These are phyloP conservation scores for Urochloa ruziziensis DNA, from an alignment of 176 grass and related monocot genomes.

Conservation along the genomic window DNA sequence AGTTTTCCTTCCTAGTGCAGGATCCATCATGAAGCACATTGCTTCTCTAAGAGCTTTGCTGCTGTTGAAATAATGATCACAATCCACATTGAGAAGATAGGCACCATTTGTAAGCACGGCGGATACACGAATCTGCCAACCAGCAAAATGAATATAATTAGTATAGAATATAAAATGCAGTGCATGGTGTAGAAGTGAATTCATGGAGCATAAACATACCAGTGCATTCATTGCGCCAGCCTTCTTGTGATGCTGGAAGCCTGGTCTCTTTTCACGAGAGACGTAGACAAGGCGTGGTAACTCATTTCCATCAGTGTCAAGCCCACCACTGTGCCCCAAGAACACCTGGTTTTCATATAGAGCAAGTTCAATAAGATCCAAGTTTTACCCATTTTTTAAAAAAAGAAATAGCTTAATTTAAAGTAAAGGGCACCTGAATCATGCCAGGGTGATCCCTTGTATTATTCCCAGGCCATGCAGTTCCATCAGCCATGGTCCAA, in stretches of 20 bases:
- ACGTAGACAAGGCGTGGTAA: conserved; percentile 97
- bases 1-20: conserved; percentile 87
- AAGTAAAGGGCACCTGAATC: conserved; percentile 80
- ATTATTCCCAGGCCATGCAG: conserved; percentile 98
- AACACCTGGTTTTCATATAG: conserved; percentile 70
- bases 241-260: conserved; percentile 99
- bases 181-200: neutral
- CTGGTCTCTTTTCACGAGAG: conserved; percentile 99
- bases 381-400: neutral
- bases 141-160: conserved; percentile 30
- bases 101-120: conserved; percentile 99
- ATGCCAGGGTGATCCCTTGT: conserved; percentile 98
- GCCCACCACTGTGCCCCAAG: conserved; percentile 94
- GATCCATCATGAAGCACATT: conserved; percentile 99
- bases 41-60: conserved; percentile 99
- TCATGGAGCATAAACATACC: conserved; percentile 43
- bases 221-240: conserved; percentile 99
- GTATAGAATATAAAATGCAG: conserved; percentile 11
- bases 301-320: conserved; percentile 99
- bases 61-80: conserved; percentile 99
- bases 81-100: conserved; percentile 99
- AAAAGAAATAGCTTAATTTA: neutral
- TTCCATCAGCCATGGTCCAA: conserved; percentile 99
- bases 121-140: conserved; percentile 88
- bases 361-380: conserved; percentile 22